Conservation (phyloP, 2,329 filamentous ascomycete species). For the Scortechinia acanthostroma region DNA sequence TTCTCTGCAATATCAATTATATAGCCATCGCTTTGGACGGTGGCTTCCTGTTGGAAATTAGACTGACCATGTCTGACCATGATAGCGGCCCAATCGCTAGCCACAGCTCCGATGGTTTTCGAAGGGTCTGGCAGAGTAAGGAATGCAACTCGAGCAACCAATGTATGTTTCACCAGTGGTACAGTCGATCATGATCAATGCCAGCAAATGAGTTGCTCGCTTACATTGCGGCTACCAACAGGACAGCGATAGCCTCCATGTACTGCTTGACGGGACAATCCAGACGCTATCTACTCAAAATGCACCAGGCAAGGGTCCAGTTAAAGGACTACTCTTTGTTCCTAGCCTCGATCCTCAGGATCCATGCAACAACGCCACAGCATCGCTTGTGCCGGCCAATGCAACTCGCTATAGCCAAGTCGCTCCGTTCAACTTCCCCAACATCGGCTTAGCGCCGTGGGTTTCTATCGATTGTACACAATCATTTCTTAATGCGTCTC, state of each 20-base stretch:
- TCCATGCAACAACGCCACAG: conserved; percentile 34
- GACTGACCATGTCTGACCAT: too few relatives aligned
- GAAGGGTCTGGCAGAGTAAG: conserved; percentile 17
- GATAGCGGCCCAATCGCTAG: not conserved
- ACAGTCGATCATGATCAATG: not conserved
- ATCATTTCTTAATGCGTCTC: conserved; percentile 41
- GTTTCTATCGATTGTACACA: conserved; percentile 39
- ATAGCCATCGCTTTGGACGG: too few relatives aligned
- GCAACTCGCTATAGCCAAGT: conserved; percentile 41
- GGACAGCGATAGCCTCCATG: conserved; percentile 5
- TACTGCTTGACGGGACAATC: conserved; percentile 32
- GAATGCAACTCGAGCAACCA: conserved; percentile 18
- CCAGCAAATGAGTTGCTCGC: not conserved
- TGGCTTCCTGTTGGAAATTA: too few relatives aligned
- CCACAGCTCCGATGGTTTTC: conserved; percentile 14
- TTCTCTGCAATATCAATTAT: too few relatives aligned
- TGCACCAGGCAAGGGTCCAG: conserved; percentile 29
- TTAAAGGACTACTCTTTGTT: conserved; percentile 49
- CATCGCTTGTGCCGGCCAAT: conserved; percentile 38
- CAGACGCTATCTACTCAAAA: conserved; percentile 46
- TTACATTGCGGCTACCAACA: not conserved
- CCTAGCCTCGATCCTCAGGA: conserved; percentile 34
- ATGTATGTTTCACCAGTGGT: too few relatives aligned
- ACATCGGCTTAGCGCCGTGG: conserved; percentile 54
- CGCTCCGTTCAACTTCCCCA: conserved; percentile 26